Conservation (phyloP, 129 eudicot species). For the Flaveria linearis region DNA sequence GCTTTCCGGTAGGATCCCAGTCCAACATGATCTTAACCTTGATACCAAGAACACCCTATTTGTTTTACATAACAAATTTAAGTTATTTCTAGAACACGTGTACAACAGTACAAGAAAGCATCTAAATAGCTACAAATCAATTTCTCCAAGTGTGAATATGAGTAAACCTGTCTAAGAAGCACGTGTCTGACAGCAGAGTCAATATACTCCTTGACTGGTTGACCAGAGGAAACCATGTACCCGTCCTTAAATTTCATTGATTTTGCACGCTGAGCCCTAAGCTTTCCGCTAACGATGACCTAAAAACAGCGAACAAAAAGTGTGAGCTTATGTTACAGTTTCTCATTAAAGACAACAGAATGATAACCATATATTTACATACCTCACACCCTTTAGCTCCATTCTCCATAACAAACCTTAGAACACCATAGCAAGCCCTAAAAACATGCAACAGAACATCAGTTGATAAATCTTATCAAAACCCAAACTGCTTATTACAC, state of each 20-base stretch:
- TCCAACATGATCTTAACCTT: slow-evolving; percentile 66
- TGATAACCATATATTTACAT: background rate
- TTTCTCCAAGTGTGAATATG: background rate
- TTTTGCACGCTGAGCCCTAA: slow-evolving; percentile 72
- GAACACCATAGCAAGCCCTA: slow-evolving; percentile 77
- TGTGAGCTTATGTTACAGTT: background rate
- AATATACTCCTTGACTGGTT: slow-evolving; percentile 66
- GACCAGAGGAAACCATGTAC: slow-evolving; percentile 73
- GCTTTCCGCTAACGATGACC: slow-evolving; percentile 75
- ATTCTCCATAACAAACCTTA: slow-evolving; percentile 69
- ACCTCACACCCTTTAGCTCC: slow-evolving; percentile 87
- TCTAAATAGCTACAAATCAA: background rate
- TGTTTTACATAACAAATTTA: background rate
- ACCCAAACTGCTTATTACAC: slow-evolving; percentile 24
- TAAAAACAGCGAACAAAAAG: background rate
- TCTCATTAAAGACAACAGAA: background rate
- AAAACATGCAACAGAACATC: background rate
- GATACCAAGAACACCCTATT: slow-evolving; percentile 67
- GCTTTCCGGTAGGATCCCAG: slow-evolving; percentile 64
- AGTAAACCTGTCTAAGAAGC: slow-evolving; percentile 39
- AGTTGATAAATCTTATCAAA: background rate
- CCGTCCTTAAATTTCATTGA: slow-evolving; percentile 82
- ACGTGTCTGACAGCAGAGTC: slow-evolving; percentile 76
- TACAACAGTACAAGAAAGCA: too few relatives aligned
- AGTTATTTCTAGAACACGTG: background rate